These are phyloP conservation scores for Tubosaeta sp. DNA, from an alignment of 768 basidiomycete species.

Conservation along the genomic window DNA sequence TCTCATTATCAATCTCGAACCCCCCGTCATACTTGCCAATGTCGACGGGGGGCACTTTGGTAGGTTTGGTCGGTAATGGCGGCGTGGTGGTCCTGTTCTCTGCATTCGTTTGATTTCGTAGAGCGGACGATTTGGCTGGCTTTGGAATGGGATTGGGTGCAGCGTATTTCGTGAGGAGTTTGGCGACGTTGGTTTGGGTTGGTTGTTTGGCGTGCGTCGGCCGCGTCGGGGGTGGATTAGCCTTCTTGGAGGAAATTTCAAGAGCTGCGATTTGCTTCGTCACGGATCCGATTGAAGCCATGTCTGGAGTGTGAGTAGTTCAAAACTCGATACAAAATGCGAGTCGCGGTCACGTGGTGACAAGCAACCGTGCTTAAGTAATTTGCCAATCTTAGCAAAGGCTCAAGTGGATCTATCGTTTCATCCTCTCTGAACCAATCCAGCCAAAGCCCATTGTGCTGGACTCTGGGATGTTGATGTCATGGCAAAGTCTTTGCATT, in stretches of 20 bases:
- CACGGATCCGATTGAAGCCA: constrained; percentile 49
- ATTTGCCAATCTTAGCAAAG: no score
- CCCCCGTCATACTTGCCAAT: constrained; percentile 97
- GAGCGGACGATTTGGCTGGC: constrained; percentile 36
- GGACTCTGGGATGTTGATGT: no score
- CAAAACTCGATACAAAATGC: no score
- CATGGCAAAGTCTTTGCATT: no score
- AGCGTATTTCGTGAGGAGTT: constrained; percentile 71
- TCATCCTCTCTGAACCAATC: no score
- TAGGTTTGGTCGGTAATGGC: constrained; percentile 16
- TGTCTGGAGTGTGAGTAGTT: constrained; percentile 8
- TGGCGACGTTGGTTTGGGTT: constrained; percentile 59
- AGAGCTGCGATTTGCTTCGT: constrained; percentile 68
- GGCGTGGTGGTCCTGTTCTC: constrained; percentile 27
- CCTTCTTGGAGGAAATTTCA: constrained; percentile 56
- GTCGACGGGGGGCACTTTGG: constrained; percentile 43
- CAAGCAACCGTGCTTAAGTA: not conserved
- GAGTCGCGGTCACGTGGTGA: constrained; percentile 20
- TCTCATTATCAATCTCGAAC: constrained; percentile 85
- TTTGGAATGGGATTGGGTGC: constrained; percentile 49
- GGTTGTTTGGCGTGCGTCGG: constrained; percentile 47
- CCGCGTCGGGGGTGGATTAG: constrained; percentile 26
- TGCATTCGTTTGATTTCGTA: constrained; percentile 36
- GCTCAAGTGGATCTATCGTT: no score
- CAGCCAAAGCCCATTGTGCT: no score